Base-by-base conservation (phyloP, 2,329 filamentous ascomycete species). In the Clonostachys chloroleuca region DNA sequence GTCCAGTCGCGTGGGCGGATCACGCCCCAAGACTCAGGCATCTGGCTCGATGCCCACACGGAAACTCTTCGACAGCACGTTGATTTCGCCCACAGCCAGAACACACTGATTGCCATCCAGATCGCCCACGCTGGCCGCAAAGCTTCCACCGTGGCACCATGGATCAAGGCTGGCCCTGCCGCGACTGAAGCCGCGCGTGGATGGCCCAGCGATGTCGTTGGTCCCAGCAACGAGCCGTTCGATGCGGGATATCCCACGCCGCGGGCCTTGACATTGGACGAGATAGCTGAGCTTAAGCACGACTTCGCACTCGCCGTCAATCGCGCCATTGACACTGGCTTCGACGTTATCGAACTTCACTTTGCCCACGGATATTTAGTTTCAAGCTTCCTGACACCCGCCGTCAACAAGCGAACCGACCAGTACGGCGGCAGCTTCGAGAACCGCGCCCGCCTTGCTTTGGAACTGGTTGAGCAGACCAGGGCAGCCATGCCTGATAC, bases 321-420 rank as follows among this genome's bases (percentile, higher is more conserved):
- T 53, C 68, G 80, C 13, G 76, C 86, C 1, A 62, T 89, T 3
- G 69, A 73, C 30, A 81, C 79, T 1, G 87, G 87, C 0, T 84
- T 85, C 39, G 86, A 89, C 57, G 55, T 53, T n/a, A 48, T 86
- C n/a, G 83, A 81, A 64, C 81, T 92, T 46, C 88, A 92, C 67
- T 78, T 75, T 52, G 88, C 87, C 0, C 87, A 92, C 59, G 87
- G 87, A 3, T 92, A 91, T 61, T 74, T 92, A 1, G 66, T 91
- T 0, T 80, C 83, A 59, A 66, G 71, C 3, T 92, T 91, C 69
- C 49, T 89, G n/a, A 83, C 79, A 2, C 86, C 87, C 0, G 74
- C 76, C 2, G 72, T 73, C 42, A 92, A 92, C 66, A 67, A 77
- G 40, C 77, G 87, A 13, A 85, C 72, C 0, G 83, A 86, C 59